Evolutionary conservation across 352 stramenopile genomes (phyloP).

Genomic region (Pythium phragmitis): DNA sequence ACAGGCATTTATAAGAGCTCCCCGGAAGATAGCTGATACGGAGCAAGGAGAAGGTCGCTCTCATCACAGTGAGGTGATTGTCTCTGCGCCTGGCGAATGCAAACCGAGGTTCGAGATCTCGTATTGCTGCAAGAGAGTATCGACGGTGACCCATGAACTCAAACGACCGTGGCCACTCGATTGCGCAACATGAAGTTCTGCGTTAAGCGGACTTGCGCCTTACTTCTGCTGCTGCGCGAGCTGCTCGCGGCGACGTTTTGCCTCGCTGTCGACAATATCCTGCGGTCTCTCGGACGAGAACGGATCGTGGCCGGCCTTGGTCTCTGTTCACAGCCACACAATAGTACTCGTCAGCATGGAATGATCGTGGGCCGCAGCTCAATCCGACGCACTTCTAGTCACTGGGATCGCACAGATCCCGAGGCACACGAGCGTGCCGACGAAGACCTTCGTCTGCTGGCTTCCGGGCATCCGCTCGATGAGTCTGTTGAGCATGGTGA

Average conservation of each 20-base stretch:
- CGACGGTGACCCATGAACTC: too few species aligned
- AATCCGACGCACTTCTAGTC: conserved; percentile 47
- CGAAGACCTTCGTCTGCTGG: conserved; percentile 69
- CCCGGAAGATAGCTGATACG: too few species aligned
- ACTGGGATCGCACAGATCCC: conserved; percentile 71
- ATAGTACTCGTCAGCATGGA: not conserved
- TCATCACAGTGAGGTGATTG: too few species aligned
- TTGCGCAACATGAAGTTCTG: too few species aligned
- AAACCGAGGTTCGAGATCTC: too few species aligned
- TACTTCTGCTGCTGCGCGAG: conserved; percentile 49
- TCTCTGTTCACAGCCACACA: conserved; percentile 38
- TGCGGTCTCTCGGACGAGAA: conserved; percentile 86
- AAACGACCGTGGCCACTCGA: too few species aligned
- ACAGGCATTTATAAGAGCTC: too few species aligned
- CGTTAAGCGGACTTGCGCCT: not conserved
- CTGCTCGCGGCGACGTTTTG: conserved; percentile 64
- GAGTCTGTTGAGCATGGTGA: conserved; percentile 52
- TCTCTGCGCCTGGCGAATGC: too few species aligned
- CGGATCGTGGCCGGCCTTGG: conserved; percentile 78
- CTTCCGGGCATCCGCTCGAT: conserved; percentile 69
- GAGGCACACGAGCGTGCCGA: conserved; percentile 66
- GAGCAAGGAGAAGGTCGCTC: too few species aligned
- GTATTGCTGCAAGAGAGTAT: too few species aligned
- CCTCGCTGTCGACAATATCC: conserved; percentile 70
- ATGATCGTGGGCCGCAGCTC: not conserved